These are phyloP conservation scores for Phialophora tarda DNA, from an alignment of 2,329 filamentous ascomycete species.

Conservation along the genomic window DNA sequence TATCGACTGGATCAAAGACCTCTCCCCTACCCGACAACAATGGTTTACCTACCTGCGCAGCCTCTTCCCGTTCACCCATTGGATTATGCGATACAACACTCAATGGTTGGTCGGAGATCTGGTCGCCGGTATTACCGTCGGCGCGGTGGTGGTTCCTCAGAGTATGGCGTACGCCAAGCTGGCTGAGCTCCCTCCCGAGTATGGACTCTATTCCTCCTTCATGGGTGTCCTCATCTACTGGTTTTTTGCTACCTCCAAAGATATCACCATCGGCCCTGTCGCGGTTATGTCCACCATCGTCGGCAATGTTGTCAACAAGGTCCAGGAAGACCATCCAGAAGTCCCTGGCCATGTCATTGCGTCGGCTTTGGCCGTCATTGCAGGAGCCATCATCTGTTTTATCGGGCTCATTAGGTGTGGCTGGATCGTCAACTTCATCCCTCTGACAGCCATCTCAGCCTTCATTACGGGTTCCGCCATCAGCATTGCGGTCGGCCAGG, in stretches of 20 bases:
- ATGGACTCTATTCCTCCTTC: conserved; percentile 91
- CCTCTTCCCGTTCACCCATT: conserved; percentile 86
- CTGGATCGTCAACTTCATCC: conserved; percentile 92
- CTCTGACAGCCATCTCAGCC: conserved; percentile 84
- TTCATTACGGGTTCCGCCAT: conserved; percentile 98
- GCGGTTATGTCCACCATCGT: conserved; percentile 93
- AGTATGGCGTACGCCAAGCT: conserved; percentile 93
- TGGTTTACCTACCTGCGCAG: conserved; percentile 67
- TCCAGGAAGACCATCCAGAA: conserved; percentile 61
- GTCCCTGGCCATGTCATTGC: conserved; percentile 71
- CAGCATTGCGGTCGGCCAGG: conserved; percentile 83
- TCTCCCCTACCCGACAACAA: conserved; percentile 65
- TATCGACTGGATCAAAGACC: conserved; percentile 70
- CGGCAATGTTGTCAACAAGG: conserved; percentile 76
- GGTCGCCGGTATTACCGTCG: conserved; percentile 79
- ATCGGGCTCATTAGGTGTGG: conserved; percentile 81
- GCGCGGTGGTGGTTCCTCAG: conserved; percentile 87
- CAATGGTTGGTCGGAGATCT: conserved; percentile 90
- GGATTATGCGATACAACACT: conserved; percentile 86
- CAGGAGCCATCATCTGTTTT: conserved; percentile 75
- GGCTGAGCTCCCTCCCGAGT: conserved; percentile 79
- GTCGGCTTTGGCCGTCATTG: conserved; percentile 76
- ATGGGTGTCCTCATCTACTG: conserved; percentile 95
- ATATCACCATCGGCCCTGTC: conserved; percentile 96
- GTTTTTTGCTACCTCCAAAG: conserved; percentile 98